Percentiles rank a stretch among this genome's conserved stretches.
These are phyloP conservation scores for Fusarium drepaniforme DNA, from an alignment of 2,329 filamentous ascomycete species.

Conservation along the genomic window DNA sequence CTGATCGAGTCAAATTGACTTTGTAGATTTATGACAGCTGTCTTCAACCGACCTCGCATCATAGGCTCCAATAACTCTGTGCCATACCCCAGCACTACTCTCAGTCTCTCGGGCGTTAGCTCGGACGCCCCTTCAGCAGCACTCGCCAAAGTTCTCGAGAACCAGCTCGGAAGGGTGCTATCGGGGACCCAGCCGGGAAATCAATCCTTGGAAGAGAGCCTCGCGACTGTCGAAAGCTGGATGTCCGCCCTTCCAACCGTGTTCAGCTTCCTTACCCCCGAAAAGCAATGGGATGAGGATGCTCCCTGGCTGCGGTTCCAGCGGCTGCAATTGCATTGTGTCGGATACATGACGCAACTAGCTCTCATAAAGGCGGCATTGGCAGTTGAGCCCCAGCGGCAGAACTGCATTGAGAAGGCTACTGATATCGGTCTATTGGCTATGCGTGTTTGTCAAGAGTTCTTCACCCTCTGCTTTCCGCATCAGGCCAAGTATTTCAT, in stretches of 20 bases:
- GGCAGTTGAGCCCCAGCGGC: background rate
- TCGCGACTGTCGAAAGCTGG: background rate
- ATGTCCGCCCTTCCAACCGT: background rate
- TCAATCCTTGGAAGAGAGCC: background rate
- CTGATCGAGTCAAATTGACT: background rate
- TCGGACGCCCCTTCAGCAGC: background rate
- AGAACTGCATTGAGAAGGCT: background rate
- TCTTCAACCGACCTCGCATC: background rate
- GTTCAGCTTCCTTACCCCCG: background rate
- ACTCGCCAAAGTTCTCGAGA: background rate
- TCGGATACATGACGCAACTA: background rate
- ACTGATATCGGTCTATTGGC: background rate
- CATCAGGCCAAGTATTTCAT: background rate
- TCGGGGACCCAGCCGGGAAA: background rate
- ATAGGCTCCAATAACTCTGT: background rate
- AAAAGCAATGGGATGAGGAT: background rate
- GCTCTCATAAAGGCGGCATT: background rate
- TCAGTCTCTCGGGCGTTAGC: background rate
- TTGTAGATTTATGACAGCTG: background rate
- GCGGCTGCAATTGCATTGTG: background rate
- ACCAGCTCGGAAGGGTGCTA: background rate
- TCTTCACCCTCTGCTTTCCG: background rate
- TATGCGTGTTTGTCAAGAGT: background rate
- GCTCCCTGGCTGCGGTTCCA: background rate
- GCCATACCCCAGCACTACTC: background rate